A percentile compares a stretch with the other conserved stretches of the same genome.
Conservation (phyloP, 148 eudicot genomes). For the Diospyros lotus region DNA sequence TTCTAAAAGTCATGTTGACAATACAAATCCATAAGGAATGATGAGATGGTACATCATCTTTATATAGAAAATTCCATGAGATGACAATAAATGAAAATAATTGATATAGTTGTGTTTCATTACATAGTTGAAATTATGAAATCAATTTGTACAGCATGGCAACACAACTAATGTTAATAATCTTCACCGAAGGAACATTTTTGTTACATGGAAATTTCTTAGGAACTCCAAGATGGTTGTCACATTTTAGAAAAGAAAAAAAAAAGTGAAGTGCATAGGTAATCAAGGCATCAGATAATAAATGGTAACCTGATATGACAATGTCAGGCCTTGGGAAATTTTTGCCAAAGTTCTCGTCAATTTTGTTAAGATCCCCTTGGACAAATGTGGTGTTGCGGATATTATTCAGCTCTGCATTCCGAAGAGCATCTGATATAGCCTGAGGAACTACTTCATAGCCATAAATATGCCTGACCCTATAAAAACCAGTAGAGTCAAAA, state of each 20-base stretch:
- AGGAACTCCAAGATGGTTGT: neutral
- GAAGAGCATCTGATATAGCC: slow-evolving; percentile 80
- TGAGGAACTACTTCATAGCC: slow-evolving; percentile 95
- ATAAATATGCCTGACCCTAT: slow-evolving; percentile 74
- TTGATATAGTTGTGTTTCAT: too few species aligned
- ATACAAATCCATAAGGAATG: too few species aligned
- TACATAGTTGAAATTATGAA: too few species aligned
- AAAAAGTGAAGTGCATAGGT: neutral
- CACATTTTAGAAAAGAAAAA: neutral
- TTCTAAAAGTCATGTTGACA: too few species aligned
- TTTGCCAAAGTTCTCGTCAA: slow-evolving; percentile 72
- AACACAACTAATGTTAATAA: too few species aligned
- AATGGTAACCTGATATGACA: slow-evolving; percentile 73
- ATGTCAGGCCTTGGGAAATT: slow-evolving; percentile 78
- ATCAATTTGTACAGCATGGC: too few species aligned
- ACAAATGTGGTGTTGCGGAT: slow-evolving; percentile 80
- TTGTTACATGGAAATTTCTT: neutral
- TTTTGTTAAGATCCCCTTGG: slow-evolving; percentile 92
- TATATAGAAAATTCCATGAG: too few species aligned
- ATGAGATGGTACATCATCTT: too few species aligned
- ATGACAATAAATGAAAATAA: too few species aligned
- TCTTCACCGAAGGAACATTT: too few species aligned
- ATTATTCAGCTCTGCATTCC: slow-evolving; percentile 72
- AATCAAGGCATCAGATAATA: slow-evolving; percentile 1
- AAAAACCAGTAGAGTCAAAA: slow-evolving; percentile 12